phyloP scores from a whole-genome alignment of 805 yeast genomes.

The Pichia gijzeniarum region DNA sequence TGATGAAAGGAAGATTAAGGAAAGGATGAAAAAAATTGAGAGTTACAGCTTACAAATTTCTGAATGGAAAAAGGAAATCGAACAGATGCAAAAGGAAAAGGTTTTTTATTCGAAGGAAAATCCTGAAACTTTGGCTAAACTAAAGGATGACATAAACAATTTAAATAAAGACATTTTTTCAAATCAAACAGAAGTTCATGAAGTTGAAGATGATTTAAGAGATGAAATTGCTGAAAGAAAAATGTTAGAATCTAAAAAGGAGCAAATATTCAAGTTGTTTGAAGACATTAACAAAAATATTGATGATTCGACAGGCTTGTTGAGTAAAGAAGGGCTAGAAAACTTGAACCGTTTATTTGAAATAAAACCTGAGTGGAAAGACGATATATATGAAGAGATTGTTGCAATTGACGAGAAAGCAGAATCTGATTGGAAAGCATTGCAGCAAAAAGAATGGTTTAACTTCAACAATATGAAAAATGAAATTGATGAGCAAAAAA shows the following conservation, averaged over 20 bases:
- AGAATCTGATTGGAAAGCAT: conserved; percentile 36
- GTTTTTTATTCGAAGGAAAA: conserved; percentile 9
- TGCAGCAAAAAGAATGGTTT: conserved; percentile 32
- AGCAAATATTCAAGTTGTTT: conserved; percentile 21
- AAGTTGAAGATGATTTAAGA: conserved; percentile 29
- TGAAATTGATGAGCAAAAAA: conserved; percentile 17
- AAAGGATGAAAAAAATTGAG: conserved; percentile 27
- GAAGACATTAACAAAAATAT: conserved; percentile 19
- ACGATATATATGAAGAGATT: conserved; percentile 25
- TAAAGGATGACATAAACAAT: conserved; percentile 21
- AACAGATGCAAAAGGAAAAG: conserved; percentile 19
- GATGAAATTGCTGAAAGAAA: conserved; percentile 24
- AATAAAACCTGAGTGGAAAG: conserved; percentile 29
- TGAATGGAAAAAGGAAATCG: conserved; percentile 29
- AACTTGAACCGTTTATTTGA: conserved; percentile 19
- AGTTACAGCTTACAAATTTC: conserved; percentile 31
- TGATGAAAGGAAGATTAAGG: conserved; percentile 26
- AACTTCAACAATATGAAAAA: conserved; percentile 25
- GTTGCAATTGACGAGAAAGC: conserved; percentile 27
- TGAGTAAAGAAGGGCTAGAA: conserved; percentile 24
- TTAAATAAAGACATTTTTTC: conserved; percentile 25
- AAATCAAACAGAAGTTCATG: conserved; percentile 24
- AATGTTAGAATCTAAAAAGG: conserved; percentile 21
- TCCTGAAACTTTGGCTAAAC: conserved; percentile 17
- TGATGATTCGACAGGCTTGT: conserved; percentile 26